These are phyloP conservation scores for Knoxdaviesia proteae DNA, from an alignment of 2,329 filamentous ascomycete genomes.

Conservation along the genomic window DNA sequence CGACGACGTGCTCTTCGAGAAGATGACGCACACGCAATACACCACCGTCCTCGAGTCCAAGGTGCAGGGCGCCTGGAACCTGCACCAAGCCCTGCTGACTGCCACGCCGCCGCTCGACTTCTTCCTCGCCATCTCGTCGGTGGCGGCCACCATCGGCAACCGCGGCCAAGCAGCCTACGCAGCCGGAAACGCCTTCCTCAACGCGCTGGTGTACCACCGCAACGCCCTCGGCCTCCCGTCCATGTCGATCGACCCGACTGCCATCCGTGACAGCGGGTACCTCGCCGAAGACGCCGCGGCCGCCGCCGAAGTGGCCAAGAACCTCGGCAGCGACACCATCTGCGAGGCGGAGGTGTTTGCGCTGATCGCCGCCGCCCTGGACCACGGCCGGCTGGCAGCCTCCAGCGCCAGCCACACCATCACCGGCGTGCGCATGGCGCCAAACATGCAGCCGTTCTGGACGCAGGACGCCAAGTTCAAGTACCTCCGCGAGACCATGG, in stretches of 20 bases:
- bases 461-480: conserved; percentile 32
- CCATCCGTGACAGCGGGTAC: conserved; percentile 27
- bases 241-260: conserved; percentile 29
- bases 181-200: conserved; percentile 25
- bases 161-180: conserved; percentile 31
- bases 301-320: conserved; percentile 24
- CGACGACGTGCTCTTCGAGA: conserved; percentile 27
- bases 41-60: conserved; percentile 27
- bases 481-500: conserved; percentile 19
- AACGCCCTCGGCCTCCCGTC: conserved; percentile 18
- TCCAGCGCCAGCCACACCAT: conserved; percentile 28
- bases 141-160: conserved; percentile 28
- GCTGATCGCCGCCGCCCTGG: conserved; percentile 27
- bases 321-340: conserved; percentile 25
- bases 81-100: conserved; percentile 22
- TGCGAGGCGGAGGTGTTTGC: conserved; percentile 32
- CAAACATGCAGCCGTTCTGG: conserved; percentile 28
- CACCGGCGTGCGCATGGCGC: conserved; percentile 30
- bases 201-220: conserved; percentile 19
- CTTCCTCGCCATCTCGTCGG: conserved; percentile 32
- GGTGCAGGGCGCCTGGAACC: conserved; percentile 30
- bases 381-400: conserved; percentile 16
- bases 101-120: conserved; percentile 21
- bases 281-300: conserved; percentile 23
- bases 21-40: conserved; percentile 29